Evolutionary conservation across 352 stramenopile species (phyloP).

Genomic region (Thalassiosira livingstoniorum): DNA sequence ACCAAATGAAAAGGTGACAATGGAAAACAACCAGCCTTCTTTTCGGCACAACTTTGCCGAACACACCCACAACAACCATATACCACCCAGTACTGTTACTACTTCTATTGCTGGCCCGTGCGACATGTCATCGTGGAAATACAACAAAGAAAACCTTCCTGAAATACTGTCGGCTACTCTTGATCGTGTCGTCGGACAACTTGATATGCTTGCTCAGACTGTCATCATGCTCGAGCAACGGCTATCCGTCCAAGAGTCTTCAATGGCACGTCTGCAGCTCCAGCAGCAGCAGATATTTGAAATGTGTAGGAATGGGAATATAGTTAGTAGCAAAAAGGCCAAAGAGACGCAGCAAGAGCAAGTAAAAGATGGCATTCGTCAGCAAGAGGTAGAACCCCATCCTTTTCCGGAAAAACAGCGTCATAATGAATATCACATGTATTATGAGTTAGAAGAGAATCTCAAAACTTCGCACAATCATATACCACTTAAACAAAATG

Average conservation of each 20-base stretch:
- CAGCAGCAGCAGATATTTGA: neutral
- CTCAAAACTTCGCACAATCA: no score
- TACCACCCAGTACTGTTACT: neutral
- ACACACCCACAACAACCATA: neutral
- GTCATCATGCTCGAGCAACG: constrained; percentile 2
- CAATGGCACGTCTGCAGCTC: neutral
- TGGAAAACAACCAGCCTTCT: neutral
- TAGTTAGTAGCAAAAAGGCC: neutral
- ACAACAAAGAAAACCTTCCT: neutral
- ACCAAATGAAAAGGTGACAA: neutral
- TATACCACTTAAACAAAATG: no score
- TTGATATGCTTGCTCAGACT: constrained; percentile 1
- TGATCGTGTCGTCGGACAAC: neutral
- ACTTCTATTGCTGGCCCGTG: no score
- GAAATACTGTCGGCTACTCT: neutral
- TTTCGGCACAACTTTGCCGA: neutral
- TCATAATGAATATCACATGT: no score
- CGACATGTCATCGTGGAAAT: neutral
- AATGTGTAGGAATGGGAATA: neutral
- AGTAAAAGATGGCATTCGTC: neutral
- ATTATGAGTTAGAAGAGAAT: no score
- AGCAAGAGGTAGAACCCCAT: neutral
- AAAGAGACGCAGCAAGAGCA: neutral
- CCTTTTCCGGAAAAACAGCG: neutral
- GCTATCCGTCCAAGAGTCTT: neutral